Evolutionary conservation across 345 rosid species (phyloP), one percentile per base, ranked within the genome.

Genomic region (Schrenkiella parvula): DNA sequence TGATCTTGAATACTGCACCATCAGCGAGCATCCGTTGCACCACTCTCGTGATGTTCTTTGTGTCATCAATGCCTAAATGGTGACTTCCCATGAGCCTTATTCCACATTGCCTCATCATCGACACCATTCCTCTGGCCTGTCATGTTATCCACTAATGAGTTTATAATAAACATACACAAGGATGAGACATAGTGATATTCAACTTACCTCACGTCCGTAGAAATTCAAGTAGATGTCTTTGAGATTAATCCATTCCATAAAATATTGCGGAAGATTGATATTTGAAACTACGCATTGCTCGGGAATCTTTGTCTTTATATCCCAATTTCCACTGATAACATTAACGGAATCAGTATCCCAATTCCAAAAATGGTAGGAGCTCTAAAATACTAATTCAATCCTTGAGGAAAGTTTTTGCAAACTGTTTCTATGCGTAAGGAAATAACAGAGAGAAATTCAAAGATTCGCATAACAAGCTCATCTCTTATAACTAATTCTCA

Each of bases 121-220:
- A 55, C 82, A 84, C 84, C 98, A 93, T 93, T 72, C 98, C 98
- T 73, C 84, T 79, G 7, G 96, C 98, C 97, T 93, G 79, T 73
- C 50, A 77, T 42, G 53, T 47, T 35, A 28, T 53, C 43, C 8
- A 32, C 18, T 17, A 50, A 57, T 23, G 57, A 59, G 15, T 58
- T 8, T 8, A 74, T 12, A 14, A 18, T 42, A 52, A 58, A 56
- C 64, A 41, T 2, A 73, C 8, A 8, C 64, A 38, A 38, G 39
- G 26, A 19, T 14, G 48, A 31, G 10, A 42, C 52, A 54, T 18
- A 26, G 32, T 26, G 6, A 7, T 44, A 57, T 29, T 0, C 22
- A 32, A 15, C 72, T 79, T 68, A 86, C 98, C 89, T 88, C 87
- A 28, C 78, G 82, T 43, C 79, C 74, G 25, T 89, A 93, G 78